Base-by-base conservation (phyloP, 2,329 filamentous ascomycete species). In the Trichophyton mentagrophytes region DNA sequence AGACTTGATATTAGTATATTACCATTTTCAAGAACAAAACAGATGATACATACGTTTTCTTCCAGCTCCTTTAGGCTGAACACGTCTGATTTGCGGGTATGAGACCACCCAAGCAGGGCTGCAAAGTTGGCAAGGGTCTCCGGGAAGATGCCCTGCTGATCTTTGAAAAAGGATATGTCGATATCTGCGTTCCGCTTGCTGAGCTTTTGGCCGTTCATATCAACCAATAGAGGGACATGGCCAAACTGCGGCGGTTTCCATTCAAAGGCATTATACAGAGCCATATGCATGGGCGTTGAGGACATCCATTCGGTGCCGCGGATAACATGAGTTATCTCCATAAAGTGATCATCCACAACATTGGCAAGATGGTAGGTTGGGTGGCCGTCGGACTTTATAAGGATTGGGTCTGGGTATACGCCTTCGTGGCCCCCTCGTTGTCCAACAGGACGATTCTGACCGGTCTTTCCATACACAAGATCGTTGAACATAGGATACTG, bases 281-380 rank as follows among this genome's bases (percentile, higher is more conserved):
- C 80, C 61, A 87, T 76, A 70, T 88, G 85, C 70, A 87, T 88
- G 0, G 91, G 90, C 0, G 93, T 97, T 0, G 91, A 96, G 38
- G 92, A 84, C 76, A 99, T 87, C 93, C 93, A 99, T 81, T 99
- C 86, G 27, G 87, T 86, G 59, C 92, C 93, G 47, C 93, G 85
- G 62, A 99, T 88, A 13, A 99, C 93, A 73, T 97, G 92, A 0
- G 91, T 96, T 66, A 99, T 95, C 62, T 89, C 78, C 93, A 99
- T 99, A 63, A 87, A 79, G 72, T 96, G 89, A 69, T 99, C 93
- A 69, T 99, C 93, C 3, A 99, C 86, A 7, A 99, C 92, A 69
- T 97, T 99, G 3, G 93, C 93, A 63, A 99, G 86, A 73, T 99
- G 93, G 69, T 99, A 99, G 0, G 95, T 99, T 0, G 93, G 93